Percentiles rank a stretch among this genome's conserved stretches.
Conservation (phyloP, 768 basidiomycete species). For the Xanthoconium stramineum region DNA sequence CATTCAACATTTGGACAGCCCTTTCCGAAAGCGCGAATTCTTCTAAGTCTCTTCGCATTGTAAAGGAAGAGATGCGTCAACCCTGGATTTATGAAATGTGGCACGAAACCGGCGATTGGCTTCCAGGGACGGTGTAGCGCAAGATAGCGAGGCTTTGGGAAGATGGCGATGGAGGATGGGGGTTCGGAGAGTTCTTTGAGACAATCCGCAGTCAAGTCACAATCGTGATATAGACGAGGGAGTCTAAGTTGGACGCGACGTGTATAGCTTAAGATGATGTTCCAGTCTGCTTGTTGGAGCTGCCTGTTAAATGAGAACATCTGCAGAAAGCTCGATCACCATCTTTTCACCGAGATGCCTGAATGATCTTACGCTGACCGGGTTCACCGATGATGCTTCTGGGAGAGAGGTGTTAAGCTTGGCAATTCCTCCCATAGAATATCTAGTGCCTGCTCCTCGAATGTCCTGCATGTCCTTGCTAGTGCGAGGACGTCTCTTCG, state of each 20-base stretch:
- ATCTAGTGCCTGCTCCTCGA: background rate
- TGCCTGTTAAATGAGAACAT: background rate
- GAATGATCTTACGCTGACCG: slow-evolving; percentile 2
- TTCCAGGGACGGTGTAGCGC: background rate
- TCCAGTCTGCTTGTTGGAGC: slow-evolving; percentile 3
- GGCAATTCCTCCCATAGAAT: background rate
- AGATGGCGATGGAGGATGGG: background rate
- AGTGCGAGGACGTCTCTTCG: background rate
- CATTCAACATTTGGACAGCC: too few relatives aligned
- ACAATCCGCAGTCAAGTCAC: background rate
- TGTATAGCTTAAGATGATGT: slow-evolving; percentile 7
- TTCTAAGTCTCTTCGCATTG: too few relatives aligned
- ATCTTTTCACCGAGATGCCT: too few relatives aligned
- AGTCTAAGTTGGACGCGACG: slow-evolving; percentile 8
- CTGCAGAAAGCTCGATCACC: background rate
- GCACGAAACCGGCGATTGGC: background rate
- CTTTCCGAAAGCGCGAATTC: too few relatives aligned
- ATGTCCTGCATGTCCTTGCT: slow-evolving; percentile 4
- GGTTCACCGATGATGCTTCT: background rate
- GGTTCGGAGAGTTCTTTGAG: slow-evolving; percentile 1
- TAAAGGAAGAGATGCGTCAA: background rate
- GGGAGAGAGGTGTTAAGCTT: background rate
- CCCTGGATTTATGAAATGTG: slow-evolving; percentile 1
- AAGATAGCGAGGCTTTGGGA: slow-evolving; percentile 8
- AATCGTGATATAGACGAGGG: background rate